Evolutionary conservation across 192 early-diverging fungal species (phyloP), one percentile per base, ranked within the genome.

Genomic region (Mycoemilia scoparia): DNA sequence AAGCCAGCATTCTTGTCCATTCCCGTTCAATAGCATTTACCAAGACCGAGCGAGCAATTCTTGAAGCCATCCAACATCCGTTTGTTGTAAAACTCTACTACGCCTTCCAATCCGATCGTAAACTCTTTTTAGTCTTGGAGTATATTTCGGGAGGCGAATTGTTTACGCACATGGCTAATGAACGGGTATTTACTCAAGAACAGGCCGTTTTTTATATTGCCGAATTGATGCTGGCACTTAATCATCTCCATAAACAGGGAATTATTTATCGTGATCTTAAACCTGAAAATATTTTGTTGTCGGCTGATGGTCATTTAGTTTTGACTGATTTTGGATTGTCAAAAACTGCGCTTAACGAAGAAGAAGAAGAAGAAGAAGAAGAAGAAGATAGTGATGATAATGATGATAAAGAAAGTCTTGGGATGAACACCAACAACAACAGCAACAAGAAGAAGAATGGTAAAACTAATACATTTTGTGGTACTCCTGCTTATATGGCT

Each of bases 71-170:
- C 13, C 67, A 72, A 15, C 82, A 92, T 46, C 84, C 88, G 3
- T 93, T 89, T 49, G 84, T 93, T 40, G 86, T 96, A 44, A 84
- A 81, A 44, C 67, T 96, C 26, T 70, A 73, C 51, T 92, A 82
- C 39, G 88, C 88, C 12, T 96, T 96, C 55, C 88, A 96, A 54
- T 85, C 84, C 12, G 66, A 78, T 28, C 70, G 75, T 24, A 73
- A 74, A 39, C 66, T 96, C 14, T 91, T 80, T 55, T 53, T 96
- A 50, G 80, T 96, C 41, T 62, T 96, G 41, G 76, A 77, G 34
- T 96, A 88, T 60, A 70, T 88, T 15, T 76, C 73, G 2, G 91
- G 91, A 24, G 91, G 91, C 25, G 87, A 91, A 51, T 69, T 96
- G 34, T 89, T 89, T 45, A 82, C 78, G n/a, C 84, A 88, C 42